Percentiles rank a stretch among this genome's conserved stretches.
Conservation (phyloP, 2,329 filamentous ascomycete species). For the Colletotrichum lentis region DNA sequence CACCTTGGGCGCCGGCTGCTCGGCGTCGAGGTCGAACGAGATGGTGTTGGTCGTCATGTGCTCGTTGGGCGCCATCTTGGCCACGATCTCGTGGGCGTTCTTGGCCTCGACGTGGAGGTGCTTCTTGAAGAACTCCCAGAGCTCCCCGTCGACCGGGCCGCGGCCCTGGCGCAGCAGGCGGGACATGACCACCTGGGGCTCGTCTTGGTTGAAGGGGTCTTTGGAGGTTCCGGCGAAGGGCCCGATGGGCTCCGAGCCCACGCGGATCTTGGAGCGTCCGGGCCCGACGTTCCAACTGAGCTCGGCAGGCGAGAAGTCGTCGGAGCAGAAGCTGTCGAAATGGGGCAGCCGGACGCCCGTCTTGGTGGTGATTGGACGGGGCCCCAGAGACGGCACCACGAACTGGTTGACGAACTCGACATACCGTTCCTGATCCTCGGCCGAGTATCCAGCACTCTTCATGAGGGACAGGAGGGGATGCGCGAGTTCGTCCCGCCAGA, state of each 20-base stretch:
- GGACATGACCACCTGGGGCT: constrained; percentile 37
- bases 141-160: constrained; percentile 14
- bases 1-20: constrained; percentile 37
- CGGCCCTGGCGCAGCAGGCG: constrained; percentile 25
- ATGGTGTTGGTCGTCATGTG: constrained; percentile 34
- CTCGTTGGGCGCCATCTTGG: constrained; percentile 26
- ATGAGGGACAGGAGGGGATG: constrained; percentile 29
- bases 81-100: constrained; percentile 6
- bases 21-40: constrained; percentile 42
- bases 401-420: constrained; percentile 25
- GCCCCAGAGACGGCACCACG: constrained; percentile 24
- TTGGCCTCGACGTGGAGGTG: constrained; percentile 32
- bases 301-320: constrained; percentile 50
- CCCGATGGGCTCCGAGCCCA: constrained; percentile 47
- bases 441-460: constrained; percentile 34
- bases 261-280: constrained; percentile 44
- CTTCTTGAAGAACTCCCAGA: constrained; percentile 41
- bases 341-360: constrained; percentile 17
- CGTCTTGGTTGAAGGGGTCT: constrained; percentile 42
- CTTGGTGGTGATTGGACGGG: constrained; percentile 21
- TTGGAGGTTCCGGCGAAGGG: constrained; percentile 41
- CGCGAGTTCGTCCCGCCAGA: constrained; percentile 24
- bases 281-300: constrained; percentile 49
- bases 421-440: constrained; percentile 18
- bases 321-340: constrained; percentile 39